Conservation (phyloP, 169 alveolate species). For the Neospora caninum region DNA sequence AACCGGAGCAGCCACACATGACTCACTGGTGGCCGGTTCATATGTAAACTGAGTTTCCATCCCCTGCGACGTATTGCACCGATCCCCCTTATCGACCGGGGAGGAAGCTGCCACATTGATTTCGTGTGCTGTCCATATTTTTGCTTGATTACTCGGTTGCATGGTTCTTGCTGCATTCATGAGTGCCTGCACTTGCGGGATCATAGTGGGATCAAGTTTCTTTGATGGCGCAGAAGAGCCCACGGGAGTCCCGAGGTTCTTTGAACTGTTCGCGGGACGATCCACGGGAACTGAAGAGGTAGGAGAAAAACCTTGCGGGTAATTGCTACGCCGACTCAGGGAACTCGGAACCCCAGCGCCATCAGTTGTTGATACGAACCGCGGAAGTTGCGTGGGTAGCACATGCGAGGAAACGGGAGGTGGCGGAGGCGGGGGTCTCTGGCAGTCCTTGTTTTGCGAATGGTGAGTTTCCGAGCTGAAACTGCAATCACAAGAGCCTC, state of each 20-base stretch:
- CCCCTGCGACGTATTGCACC: neutral
- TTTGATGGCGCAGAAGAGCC: neutral
- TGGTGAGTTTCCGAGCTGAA: neutral
- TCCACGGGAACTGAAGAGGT: neutral
- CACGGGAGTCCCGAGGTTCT: neutral
- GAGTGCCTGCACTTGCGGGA: conserved; percentile 6
- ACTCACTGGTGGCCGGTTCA: neutral
- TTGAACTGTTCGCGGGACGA: neutral
- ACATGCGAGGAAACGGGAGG: neutral
- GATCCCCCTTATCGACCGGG: neutral
- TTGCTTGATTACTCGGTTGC: neutral
- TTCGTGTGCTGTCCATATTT: neutral
- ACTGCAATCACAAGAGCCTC: neutral
- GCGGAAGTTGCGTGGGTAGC: neutral
- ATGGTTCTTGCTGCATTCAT: conserved; percentile 13
- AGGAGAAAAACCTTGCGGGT: neutral
- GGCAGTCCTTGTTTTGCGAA: neutral
- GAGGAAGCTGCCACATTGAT: neutral
- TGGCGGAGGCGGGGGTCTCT: neutral
- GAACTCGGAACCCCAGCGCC: neutral
- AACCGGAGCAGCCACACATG: neutral
- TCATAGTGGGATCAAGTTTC: neutral
- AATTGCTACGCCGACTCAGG: neutral
- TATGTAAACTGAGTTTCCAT: neutral
- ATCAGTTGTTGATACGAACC: neutral